Evolutionary conservation across 352 stramenopile genomes (phyloP).

Genomic region (Phytophthora lateralis): DNA sequence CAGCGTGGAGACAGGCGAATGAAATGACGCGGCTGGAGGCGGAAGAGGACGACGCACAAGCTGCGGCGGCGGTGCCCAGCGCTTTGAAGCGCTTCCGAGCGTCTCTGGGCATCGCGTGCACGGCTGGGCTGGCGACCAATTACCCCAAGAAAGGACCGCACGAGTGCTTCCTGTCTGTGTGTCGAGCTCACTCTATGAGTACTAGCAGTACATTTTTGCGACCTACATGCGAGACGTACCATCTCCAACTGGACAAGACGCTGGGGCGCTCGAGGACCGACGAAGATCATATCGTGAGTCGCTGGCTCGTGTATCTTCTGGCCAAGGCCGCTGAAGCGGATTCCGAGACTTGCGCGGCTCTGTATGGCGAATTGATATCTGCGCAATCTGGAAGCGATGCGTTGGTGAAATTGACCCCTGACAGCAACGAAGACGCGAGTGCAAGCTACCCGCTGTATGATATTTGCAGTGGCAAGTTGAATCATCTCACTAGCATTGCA

Average conservation of each 20-base stretch:
- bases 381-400: constrained; percentile 39
- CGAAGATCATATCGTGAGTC: constrained; percentile 73
- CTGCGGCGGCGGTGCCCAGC: constrained; percentile 25
- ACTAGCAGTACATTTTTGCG: constrained; percentile 18
- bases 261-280: constrained; percentile 53
- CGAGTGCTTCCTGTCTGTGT: constrained; percentile 76
- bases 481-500: constrained; percentile 44
- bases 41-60: constrained; percentile 26
- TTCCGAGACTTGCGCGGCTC: constrained; percentile 24
- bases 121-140: constrained; percentile 68
- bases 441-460: constrained; percentile 31
- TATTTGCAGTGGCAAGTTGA: constrained; percentile 29
- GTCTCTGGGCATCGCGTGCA: constrained; percentile 72
- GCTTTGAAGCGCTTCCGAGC: constrained; percentile 42
- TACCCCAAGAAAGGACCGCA: constrained; percentile 66
- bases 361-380: constrained; percentile 39
- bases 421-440: neutral
- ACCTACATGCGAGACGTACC: constrained; percentile 57
- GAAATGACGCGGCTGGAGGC: constrained; percentile 43
- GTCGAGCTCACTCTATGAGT: constrained; percentile 22
- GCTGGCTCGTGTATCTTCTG: constrained; percentile 73
- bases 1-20: constrained; percentile 56
- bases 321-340: constrained; percentile 51
- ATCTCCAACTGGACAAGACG: constrained; percentile 71
- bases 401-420: constrained; percentile 22